These are phyloP conservation scores for Piedraia hortae DNA, from an alignment of 2,329 filamentous ascomycete genomes.

Conservation along the genomic window DNA sequence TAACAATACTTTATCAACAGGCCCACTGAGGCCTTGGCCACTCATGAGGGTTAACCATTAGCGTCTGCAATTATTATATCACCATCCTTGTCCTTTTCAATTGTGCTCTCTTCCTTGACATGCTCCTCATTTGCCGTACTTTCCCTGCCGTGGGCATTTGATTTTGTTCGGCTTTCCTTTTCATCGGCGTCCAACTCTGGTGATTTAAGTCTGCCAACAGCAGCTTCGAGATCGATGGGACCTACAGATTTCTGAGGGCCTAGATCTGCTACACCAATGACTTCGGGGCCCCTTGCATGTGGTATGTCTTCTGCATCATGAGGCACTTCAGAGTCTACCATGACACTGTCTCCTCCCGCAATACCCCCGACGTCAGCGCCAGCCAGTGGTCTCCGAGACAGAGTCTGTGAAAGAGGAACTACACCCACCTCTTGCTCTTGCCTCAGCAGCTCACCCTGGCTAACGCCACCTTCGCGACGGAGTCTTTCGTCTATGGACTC, in stretches of 20 bases:
- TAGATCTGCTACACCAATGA: slow-evolving; percentile 65
- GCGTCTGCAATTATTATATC: slow-evolving; percentile 10
- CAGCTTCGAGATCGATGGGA: slow-evolving; percentile 16
- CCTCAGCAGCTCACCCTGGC: slow-evolving; percentile 61
- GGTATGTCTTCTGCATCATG: slow-evolving; percentile 30
- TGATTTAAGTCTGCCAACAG: slow-evolving; percentile 12
- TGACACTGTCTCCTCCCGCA: slow-evolving; percentile 5
- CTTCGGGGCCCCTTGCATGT: slow-evolving; percentile 58
- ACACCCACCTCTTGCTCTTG: slow-evolving; percentile 66
- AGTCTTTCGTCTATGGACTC: slow-evolving; percentile 11
- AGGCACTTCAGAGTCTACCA: slow-evolving; percentile 8
- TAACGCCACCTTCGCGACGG: slow-evolving; percentile 28
- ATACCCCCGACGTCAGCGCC: slow-evolving; percentile 5
- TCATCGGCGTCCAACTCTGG: slow-evolving; percentile 4
- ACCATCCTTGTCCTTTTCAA: slow-evolving; percentile 8
- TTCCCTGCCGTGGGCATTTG: no score
- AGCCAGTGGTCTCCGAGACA: slow-evolving; percentile 7
- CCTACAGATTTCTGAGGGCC: slow-evolving; percentile 34
- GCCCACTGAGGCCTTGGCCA: no score
- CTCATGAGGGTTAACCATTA: slow-evolving; percentile 4
- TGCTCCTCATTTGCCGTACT: slow-evolving; percentile 3
- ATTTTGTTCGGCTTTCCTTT: slow-evolving; percentile 3
- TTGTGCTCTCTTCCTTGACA: slow-evolving; percentile 3
- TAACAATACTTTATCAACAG: no score
- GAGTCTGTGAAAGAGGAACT: slow-evolving; percentile 35